Percentiles rank a stretch among this genome's conserved stretches.
phyloP scores from a whole-genome alignment of 495 filamentous ascomycete genomes.

The Podospora fimiseda region DNA sequence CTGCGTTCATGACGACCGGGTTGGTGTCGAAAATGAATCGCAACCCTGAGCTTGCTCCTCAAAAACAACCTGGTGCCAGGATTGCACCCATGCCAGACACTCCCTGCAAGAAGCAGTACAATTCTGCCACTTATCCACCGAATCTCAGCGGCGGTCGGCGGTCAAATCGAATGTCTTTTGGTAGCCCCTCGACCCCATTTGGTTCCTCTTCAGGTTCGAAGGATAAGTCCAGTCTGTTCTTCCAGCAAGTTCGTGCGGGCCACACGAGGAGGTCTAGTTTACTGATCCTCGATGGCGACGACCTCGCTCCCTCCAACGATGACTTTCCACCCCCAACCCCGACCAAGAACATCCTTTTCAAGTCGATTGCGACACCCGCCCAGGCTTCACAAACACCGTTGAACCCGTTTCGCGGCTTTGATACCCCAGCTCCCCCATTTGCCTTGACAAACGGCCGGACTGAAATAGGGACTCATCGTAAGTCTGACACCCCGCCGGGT shows the following conservation, averaged over 20 bases:
- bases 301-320: constrained; percentile 54
- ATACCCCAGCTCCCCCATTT: constrained; percentile 22
- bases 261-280: constrained; percentile 65
- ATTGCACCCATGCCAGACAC: constrained; percentile 70
- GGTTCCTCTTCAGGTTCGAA: constrained; percentile 38
- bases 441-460: constrained; percentile 9
- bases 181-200: constrained; percentile 56
- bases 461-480: constrained; percentile 8
- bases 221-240: constrained; percentile 37
- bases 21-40: constrained; percentile 78
- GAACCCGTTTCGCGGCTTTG: constrained; percentile 20
- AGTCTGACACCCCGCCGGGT: constrained; percentile 27
- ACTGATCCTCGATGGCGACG: constrained; percentile 70
- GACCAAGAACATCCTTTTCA: constrained; percentile 61
- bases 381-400: constrained; percentile 21
- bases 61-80: constrained; percentile 33
- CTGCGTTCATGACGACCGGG: constrained; percentile 90
- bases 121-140: constrained; percentile 57
- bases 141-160: constrained; percentile 49
- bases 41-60: constrained; percentile 52
- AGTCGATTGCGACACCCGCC: constrained; percentile 18
- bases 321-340: constrained; percentile 89
- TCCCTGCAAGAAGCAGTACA: constrained; percentile 79
- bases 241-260: constrained; percentile 29
- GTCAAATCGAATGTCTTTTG: constrained; percentile 26